Percentiles rank a stretch among this genome's conserved stretches.
phyloP scores from a whole-genome alignment of 2,329 filamentous ascomycete species.

The Cadophora luteo-olivacea region DNA sequence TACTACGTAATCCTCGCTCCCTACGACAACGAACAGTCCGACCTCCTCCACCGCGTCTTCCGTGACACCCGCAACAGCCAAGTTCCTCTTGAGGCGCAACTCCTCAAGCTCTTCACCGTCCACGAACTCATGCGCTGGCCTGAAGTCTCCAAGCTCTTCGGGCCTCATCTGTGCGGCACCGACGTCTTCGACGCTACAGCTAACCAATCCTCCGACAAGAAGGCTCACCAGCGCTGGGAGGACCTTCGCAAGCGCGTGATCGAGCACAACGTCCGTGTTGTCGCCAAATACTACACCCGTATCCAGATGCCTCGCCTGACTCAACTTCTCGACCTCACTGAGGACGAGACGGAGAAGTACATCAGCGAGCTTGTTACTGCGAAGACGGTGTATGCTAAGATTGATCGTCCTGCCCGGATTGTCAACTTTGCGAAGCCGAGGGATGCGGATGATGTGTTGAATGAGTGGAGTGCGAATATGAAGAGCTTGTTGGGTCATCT shows the following conservation, averaged over 20 bases:
- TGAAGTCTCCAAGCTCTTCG: conserved; percentile 86
- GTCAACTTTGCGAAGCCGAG: conserved; percentile 95
- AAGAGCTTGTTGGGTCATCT: conserved; percentile 85
- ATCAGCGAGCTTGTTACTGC: conserved; percentile 96
- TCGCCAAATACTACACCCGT: conserved; percentile 98
- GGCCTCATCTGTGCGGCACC: conserved; percentile 83
- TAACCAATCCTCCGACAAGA: conserved; percentile 73
- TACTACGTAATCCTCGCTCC: conserved; percentile 97
- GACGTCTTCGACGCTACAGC: conserved; percentile 83
- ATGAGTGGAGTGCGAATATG: conserved; percentile 99
- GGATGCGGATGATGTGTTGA: conserved; percentile 93
- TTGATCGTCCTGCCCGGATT: conserved; percentile 89
- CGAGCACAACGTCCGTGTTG: conserved; percentile 96
- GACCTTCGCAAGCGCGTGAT: conserved; percentile 98
- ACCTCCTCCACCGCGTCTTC: conserved; percentile 92
- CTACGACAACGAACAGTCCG: conserved; percentile 98
- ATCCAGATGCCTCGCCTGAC: conserved; percentile 92
- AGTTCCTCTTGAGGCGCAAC: conserved; percentile 79
- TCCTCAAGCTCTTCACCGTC: conserved; percentile 93
- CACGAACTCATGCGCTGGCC: conserved; percentile 99
- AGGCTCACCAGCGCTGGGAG: conserved; percentile 87
- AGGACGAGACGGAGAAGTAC: conserved; percentile 98
- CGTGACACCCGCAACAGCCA: conserved; percentile 81
- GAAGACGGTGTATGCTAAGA: conserved; percentile 98
- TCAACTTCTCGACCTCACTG: conserved; percentile 86